Evolutionary conservation across 305 asterid genomes (phyloP), one percentile per base, ranked within the genome.

Genomic region (Solanum aculeatissimum): DNA sequence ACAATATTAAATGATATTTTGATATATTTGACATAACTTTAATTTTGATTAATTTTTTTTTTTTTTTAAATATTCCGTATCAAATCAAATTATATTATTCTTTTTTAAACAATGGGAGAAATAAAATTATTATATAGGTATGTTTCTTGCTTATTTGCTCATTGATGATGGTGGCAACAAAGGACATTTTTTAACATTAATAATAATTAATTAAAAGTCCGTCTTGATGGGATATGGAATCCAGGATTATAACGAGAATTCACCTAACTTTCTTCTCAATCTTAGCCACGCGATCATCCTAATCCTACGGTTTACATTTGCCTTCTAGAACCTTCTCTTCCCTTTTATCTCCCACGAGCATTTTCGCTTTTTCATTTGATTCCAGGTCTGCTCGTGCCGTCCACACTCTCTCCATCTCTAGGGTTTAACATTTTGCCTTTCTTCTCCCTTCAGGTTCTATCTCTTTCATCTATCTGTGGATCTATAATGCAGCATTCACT

Each of bases 321-420:
- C 80, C 62, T 80, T 89, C 93, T 82, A 84, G 94, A 90, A 89
- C 82, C 84, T 88, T 92, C 93, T 70, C 87, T 84, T 85, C 4
- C 62, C 29, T 70, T 70, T 40, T 29, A 40, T 35, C 18, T 66
- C 10, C 45, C 27, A 32, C n/a, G n/a, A n/a, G n/a, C 84, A 45
- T 25, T 63, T 38, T 58, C 40, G 32, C 43, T 19, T 32, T 12
- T 45, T 32, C 15, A 18, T 65, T 65, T 9, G 43, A 1, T 27
- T 13, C 42, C 12, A 1, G 90, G 43, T 75, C 57, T 42, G 69
- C 87, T 72, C 84, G 86, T 82, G 87, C 68, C 82, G 27, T 45
- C 25, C 75, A 7, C 71, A 38, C 70, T 40, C 54, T 18, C 83
- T 51, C 54, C 9, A 12, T 85, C 62, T 8, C 9, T 14, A 75